Evolutionary conservation across 2,329 filamentous ascomycete genomes (phyloP), one percentile per base, ranked within the genome.

Genomic region (Harringtonia lauricola): DNA sequence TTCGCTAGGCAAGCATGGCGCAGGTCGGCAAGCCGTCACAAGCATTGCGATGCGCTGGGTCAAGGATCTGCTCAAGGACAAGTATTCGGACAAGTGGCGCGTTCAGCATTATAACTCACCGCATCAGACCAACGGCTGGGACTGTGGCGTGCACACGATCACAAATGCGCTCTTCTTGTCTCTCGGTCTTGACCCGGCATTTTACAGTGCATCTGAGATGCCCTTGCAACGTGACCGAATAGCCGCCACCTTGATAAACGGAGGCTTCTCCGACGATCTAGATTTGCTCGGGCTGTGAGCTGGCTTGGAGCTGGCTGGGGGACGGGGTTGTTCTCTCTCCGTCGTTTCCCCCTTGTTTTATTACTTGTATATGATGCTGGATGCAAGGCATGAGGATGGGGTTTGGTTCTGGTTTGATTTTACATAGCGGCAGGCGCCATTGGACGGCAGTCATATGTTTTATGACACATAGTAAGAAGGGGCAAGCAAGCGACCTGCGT

Each of bases 71-170:
- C 64, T 87, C 7, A 67, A 65, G n/a, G 62, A 71, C 3, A 59
- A 62, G 7, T 87, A 73, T 53, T 55, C 68, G 14, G 61, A 63
- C 34, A 36, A 30, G 21, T 89, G 84, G 84, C 65, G 58, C 21
- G 63, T 67, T 1, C 62, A 72, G 8, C 57, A 61, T n/a, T 66
- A 71, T 36, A 58, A 61, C 15, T 74, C 73, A 30, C 70, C 75
- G 0, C 53, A 50, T 3, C 84, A 89, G 58, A 67, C 63, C 22
- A 89, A 89, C 54, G 71, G 72, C 2, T 77, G 73, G 55, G 85
- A 89, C 57, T 89, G 85, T 52, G 85, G 85, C n/a, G 75, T 87
- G 4, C 86, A 86, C 57, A 76, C 81, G 14, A 77, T 86, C 51
- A 75, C 83, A 17, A 90, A 89, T 54, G 79, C 75, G 15, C 71